phyloP scores from a whole-genome alignment of 306 rosid genomes.

The Malus asiatica region DNA sequence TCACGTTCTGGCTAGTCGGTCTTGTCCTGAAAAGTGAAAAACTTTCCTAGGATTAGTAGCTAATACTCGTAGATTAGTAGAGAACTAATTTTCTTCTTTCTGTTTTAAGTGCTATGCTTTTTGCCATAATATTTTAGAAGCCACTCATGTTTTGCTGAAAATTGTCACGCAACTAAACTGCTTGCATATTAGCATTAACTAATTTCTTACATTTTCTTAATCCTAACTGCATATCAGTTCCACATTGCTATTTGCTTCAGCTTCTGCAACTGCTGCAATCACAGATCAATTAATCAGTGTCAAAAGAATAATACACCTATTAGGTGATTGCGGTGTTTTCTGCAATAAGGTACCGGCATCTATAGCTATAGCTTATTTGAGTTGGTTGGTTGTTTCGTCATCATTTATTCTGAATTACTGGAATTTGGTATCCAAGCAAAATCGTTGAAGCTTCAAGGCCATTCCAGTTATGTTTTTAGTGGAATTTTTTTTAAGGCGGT shows the following conservation, averaged over 20 bases:
- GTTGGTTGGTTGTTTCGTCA: constrained; percentile 53
- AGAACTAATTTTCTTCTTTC: too few species aligned
- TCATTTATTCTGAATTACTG: constrained; percentile 57
- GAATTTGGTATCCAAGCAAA: constrained; percentile 50
- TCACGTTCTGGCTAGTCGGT: too few species aligned
- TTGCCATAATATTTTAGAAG: too few species aligned
- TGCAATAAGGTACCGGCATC: constrained; percentile 50
- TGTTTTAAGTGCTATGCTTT: too few species aligned
- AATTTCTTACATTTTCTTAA: background rate
- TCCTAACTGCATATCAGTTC: constrained; percentile 48
- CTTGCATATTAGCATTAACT: background rate
- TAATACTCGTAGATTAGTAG: too few species aligned
- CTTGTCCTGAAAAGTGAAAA: too few species aligned
- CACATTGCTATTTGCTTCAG: constrained; percentile 51
- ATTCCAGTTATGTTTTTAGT: background rate
- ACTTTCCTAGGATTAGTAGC: too few species aligned
- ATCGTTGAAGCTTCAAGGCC: background rate
- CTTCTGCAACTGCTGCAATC: constrained; percentile 56
- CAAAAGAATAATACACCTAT: constrained; percentile 31
- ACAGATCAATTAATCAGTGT: constrained; percentile 28
- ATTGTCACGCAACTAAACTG: too few species aligned
- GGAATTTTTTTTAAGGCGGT: background rate
- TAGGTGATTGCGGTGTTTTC: constrained; percentile 40
- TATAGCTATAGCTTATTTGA: constrained; percentile 50
- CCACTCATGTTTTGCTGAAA: too few species aligned